phyloP scores from a whole-genome alignment of 371 early-diverging fungal species.

The Mortierella sp. region DNA sequence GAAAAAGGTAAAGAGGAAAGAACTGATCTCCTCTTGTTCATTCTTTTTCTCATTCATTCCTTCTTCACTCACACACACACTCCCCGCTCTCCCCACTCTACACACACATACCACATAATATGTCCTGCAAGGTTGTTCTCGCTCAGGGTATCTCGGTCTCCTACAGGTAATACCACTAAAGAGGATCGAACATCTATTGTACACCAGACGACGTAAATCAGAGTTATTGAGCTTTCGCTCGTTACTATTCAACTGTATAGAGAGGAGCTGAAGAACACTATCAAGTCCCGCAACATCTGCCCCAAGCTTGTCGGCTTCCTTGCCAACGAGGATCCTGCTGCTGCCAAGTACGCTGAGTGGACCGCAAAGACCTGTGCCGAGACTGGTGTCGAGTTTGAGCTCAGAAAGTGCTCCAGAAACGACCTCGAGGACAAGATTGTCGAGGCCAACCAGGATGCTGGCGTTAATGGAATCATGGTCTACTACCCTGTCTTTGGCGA shows the following conservation, averaged over 20 bases:
- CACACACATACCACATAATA: conserved; percentile 8
- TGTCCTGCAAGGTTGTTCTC: conserved; percentile 73
- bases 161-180: conserved; percentile 65
- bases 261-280: conserved; percentile 85
- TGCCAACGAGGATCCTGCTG: conserved; percentile 96
- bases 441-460: conserved; percentile 89
- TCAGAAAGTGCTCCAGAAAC: conserved; percentile 85
- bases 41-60: conserved; percentile 1
- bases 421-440: conserved; percentile 89
- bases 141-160: conserved; percentile 73
- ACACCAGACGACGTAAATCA: no score
- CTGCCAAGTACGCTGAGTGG: conserved; percentile 91
- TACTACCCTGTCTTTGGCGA: conserved; percentile 97
- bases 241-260: conserved; percentile 56
- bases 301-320: conserved; percentile 96
- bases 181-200: conserved; percentile 11
- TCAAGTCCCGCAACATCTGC: conserved; percentile 74
- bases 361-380: conserved; percentile 93
- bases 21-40: conserved; percentile 6
- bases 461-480: conserved; percentile 94
- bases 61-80: conserved; percentile 14
- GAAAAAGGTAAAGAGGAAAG: neutral
- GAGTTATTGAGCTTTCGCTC: no score
- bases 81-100: conserved; percentile 11
- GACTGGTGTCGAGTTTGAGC: conserved; percentile 92